phyloP scores from a whole-genome alignment of 345 rosid genomes.

The Pistacia integerrima region DNA sequence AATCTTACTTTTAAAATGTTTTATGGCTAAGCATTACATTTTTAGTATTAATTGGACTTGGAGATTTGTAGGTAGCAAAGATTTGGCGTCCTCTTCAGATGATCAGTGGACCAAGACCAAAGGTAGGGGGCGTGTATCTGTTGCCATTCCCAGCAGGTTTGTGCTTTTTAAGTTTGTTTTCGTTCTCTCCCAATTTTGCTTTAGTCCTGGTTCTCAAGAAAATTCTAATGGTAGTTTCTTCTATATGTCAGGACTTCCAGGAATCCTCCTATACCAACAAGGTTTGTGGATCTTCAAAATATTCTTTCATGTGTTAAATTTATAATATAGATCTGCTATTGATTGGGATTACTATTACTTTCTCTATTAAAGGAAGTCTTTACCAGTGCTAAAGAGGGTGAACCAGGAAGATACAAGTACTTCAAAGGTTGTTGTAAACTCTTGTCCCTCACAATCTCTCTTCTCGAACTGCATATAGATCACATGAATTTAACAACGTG shows the following conservation, averaged over 20 bases:
- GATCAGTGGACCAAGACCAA: conserved; percentile 35
- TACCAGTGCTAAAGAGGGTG: conserved; percentile 34
- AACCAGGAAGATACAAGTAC: conserved; percentile 30
- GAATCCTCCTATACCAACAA: conserved; percentile 29
- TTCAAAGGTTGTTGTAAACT: conserved; percentile 24
- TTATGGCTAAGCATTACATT: conserved; percentile 14
- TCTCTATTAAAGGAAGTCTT: conserved; percentile 55
- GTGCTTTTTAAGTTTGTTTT: conserved; percentile 1
- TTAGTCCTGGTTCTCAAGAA: conserved; percentile 7
- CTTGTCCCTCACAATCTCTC: background rate
- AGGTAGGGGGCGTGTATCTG: conserved; percentile 38
- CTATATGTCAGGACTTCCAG: conserved; percentile 24
- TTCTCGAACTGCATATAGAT: background rate
- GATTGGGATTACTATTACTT: conserved; percentile 14
- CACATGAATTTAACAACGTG: background rate
- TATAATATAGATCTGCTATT: background rate
- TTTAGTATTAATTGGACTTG: conserved; percentile 29
- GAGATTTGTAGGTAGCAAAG: conserved; percentile 29
- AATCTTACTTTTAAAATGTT: conserved; percentile 18
- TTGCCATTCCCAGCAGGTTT: conserved; percentile 48
- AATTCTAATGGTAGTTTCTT: conserved; percentile 4
- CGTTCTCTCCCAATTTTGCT: conserved; percentile 12
- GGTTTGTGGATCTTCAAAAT: conserved; percentile 33
- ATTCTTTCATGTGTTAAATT: background rate
- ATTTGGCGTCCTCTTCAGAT: conserved; percentile 24